Evolutionary conservation across 306 rosid genomes (phyloP).

Genomic region (Urtica urens): DNA sequence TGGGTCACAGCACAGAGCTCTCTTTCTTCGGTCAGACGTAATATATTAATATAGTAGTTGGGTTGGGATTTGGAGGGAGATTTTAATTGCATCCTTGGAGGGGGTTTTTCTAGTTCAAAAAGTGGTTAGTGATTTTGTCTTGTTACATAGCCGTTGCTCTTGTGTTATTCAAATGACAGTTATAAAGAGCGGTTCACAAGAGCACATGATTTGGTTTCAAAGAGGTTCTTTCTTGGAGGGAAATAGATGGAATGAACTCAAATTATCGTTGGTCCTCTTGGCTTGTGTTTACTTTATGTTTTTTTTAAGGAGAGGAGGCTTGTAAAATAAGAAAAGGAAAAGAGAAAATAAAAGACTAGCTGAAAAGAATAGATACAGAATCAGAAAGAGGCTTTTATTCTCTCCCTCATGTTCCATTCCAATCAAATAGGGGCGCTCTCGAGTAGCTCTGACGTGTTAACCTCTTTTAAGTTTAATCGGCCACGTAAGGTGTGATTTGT

Average conservation of each 20-base stretch:
- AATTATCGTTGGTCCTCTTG: background rate
- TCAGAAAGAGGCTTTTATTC: slow-evolving; percentile 11
- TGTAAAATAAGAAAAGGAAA: slow-evolving; percentile 1
- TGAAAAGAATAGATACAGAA: slow-evolving; percentile 4
- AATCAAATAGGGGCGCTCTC: slow-evolving; percentile 20
- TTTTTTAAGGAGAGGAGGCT: background rate
- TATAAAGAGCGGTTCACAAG: slow-evolving; percentile 35
- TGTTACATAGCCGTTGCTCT: slow-evolving; percentile 52
- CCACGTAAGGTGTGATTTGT: slow-evolving; percentile 18
- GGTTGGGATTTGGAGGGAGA: slow-evolving; percentile 18
- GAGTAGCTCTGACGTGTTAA: slow-evolving; percentile 4
- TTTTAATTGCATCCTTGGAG: slow-evolving; percentile 29
- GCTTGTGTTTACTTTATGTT: slow-evolving; percentile 4
- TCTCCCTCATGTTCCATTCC: slow-evolving; percentile 9
- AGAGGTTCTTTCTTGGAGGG: slow-evolving; percentile 38
- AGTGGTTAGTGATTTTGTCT: slow-evolving; percentile 39
- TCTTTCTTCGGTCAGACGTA: slow-evolving; percentile 30
- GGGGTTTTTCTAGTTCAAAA: slow-evolving; percentile 43
- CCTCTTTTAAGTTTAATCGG: background rate
- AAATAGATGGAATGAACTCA: slow-evolving; percentile 9
- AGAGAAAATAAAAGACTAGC: too few species aligned
- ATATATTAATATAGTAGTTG: slow-evolving; percentile 14
- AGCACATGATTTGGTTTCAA: slow-evolving; percentile 18
- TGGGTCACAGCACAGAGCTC: slow-evolving; percentile 19
- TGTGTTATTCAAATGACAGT: slow-evolving; percentile 52